Evolutionary conservation across 2,329 filamentous ascomycete genomes (phyloP).

Genomic region (Talaromyces rugulosus): DNA sequence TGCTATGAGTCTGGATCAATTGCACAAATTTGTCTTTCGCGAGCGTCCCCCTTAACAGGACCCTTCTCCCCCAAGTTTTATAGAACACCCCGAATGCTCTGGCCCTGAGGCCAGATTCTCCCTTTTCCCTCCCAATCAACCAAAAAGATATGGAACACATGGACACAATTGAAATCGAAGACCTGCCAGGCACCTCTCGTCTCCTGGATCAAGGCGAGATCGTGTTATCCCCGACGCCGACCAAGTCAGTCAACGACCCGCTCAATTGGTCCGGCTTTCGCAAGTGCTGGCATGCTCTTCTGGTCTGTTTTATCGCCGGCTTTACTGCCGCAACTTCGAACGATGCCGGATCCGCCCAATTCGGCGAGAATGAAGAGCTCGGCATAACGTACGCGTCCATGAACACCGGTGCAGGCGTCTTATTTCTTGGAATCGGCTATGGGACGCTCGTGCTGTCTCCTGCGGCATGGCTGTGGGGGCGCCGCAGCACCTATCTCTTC

Average conservation of each 20-base stretch:
- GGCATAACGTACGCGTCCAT: slow-evolving; percentile 50
- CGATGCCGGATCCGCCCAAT: slow-evolving; percentile 50
- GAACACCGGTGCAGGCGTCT: slow-evolving; percentile 55
- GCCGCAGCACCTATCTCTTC: slow-evolving; percentile 52
- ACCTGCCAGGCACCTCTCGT: slow-evolving; percentile 23
- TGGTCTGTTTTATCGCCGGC: slow-evolving; percentile 52
- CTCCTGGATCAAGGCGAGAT: slow-evolving; percentile 39
- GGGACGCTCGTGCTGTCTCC: slow-evolving; percentile 53
- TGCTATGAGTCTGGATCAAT: slow-evolving; percentile 6
- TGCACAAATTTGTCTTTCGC: slow-evolving; percentile 8
- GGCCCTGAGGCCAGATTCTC: slow-evolving; percentile 10
- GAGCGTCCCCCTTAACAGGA: slow-evolving; percentile 9
- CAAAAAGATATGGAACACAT: slow-evolving; percentile 4
- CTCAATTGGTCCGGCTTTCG: slow-evolving; percentile 48
- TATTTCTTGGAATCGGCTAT: slow-evolving; percentile 55
- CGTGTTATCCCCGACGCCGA: slow-evolving; percentile 52
- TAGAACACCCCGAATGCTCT: slow-evolving; percentile 4
- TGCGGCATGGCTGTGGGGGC: slow-evolving; percentile 52
- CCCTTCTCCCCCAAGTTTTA: not conserved
- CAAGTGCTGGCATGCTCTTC: slow-evolving; percentile 49
- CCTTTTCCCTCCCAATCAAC: slow-evolving; percentile 9
- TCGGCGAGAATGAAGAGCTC: slow-evolving; percentile 48
- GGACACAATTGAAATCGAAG: slow-evolving; percentile 10
- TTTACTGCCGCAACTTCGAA: slow-evolving; percentile 56
- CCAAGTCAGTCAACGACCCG: slow-evolving; percentile 50